These are phyloP conservation scores for Tetraselmis chui DNA, from an alignment of 139 green algal species.

Conservation along the genomic window DNA sequence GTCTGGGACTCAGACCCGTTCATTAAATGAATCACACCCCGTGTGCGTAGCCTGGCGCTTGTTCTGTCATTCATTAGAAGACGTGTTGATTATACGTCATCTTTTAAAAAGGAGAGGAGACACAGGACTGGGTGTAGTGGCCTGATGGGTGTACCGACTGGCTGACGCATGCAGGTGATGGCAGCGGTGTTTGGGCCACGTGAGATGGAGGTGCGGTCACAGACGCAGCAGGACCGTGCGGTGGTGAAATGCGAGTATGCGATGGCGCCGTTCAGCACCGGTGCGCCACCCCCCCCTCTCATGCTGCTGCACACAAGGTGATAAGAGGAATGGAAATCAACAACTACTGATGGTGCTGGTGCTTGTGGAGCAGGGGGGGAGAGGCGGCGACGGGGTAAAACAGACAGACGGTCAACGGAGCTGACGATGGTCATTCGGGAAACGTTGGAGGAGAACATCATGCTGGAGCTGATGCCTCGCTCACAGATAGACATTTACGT, in stretches of 20 bases:
- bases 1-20: too few species aligned
- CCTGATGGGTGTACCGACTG: too few species aligned
- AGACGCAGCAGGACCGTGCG: conserved; percentile 45
- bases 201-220: conserved; percentile 45
- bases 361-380: conserved; percentile 36
- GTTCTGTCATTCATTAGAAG: too few species aligned
- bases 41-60: too few species aligned
- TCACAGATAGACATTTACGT: conserved; percentile 87
- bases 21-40: too few species aligned
- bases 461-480: conserved; percentile 70
- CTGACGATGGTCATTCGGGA: conserved; percentile 64
- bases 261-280: conserved; percentile 88
- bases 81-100: too few species aligned
- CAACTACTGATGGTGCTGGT: too few species aligned
- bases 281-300: conserved; percentile 15
- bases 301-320: too few species aligned
- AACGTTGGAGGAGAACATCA: conserved; percentile 77
- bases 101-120: too few species aligned
- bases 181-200: conserved; percentile 87
- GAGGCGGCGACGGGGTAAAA: conserved; percentile 57
- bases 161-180: conserved; percentile 61
- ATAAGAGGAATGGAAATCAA: too few species aligned
- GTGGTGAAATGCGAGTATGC: conserved; percentile 82
- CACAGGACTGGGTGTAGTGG: too few species aligned
- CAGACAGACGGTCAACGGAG: conserved; percentile 73